Evolutionary conservation across 306 rosid genomes (phyloP).

Genomic region (Corylus americana): DNA sequence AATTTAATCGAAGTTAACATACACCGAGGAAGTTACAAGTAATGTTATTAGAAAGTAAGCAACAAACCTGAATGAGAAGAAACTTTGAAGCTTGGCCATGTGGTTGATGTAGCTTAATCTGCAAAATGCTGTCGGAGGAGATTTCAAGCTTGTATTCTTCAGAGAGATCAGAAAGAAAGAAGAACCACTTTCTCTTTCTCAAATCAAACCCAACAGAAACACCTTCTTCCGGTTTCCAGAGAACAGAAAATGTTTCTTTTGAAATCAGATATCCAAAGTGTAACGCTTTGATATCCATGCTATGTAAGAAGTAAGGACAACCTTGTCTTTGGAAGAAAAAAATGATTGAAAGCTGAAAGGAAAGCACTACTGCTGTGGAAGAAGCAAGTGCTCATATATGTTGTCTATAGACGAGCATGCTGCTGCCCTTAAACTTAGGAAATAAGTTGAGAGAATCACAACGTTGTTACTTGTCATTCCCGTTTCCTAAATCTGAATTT

Average conservation of each 20-base stretch:
- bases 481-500: too few species aligned
- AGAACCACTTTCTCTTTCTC: conserved; percentile 29
- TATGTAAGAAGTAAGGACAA: too few species aligned
- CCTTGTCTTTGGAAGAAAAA: too few species aligned
- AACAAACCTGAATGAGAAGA: conserved; percentile 59
- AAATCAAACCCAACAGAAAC: conserved; percentile 41
- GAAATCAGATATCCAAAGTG: conserved; percentile 56
- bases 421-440: too few species aligned
- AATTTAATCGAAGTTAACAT: too few species aligned
- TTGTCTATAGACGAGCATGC: too few species aligned
- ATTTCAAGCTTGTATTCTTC: conserved; percentile 52
- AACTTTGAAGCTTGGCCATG: conserved; percentile 17
- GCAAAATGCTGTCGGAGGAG: conserved; percentile 41
- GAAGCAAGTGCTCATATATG: too few species aligned
- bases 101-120: conserved; percentile 40
- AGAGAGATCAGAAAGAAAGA: conserved; percentile 28
- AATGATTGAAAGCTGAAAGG: too few species aligned
- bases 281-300: conserved; percentile 23
- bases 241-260: conserved; percentile 37
- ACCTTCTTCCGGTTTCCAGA: conserved; percentile 41
- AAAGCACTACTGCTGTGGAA: too few species aligned
- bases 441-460: too few species aligned
- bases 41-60: background rate
- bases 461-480: too few species aligned
- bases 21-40: background rate